A percentile compares a stretch with the other conserved stretches of the same genome.
Conservation (phyloP, 164 flowering plant genomes). For the Chloranthus sessilifolius region DNA sequence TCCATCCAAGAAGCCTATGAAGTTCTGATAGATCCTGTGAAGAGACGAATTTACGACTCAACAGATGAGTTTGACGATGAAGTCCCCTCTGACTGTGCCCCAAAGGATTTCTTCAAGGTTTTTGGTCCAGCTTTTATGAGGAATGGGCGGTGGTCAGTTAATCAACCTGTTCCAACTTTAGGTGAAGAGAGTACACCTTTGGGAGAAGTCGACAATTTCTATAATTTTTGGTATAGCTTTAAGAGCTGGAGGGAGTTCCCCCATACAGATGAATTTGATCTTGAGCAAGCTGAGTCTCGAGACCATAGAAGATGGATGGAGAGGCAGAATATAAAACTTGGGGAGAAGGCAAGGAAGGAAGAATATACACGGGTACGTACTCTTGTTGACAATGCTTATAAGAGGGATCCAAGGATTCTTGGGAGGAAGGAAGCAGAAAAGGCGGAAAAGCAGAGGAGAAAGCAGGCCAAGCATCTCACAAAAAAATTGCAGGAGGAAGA, state of each 20-base stretch:
- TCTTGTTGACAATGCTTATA: slow-evolving; percentile 90
- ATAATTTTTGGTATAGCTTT: slow-evolving; percentile 78
- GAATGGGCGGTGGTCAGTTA: slow-evolving; percentile 89
- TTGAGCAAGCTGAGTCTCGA: slow-evolving; percentile 94
- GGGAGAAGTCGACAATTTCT: slow-evolving; percentile 70
- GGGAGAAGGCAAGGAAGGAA: slow-evolving; percentile 90
- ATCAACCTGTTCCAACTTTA: slow-evolving; percentile 57
- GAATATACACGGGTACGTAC: slow-evolving; percentile 67
- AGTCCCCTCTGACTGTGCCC: slow-evolving; percentile 75
- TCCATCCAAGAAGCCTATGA: slow-evolving; percentile 89
- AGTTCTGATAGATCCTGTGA: slow-evolving; percentile 72
- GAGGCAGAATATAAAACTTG: slow-evolving; percentile 84
- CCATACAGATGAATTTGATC: slow-evolving; percentile 84
- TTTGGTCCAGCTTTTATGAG: slow-evolving; percentile 92
- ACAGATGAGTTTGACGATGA: slow-evolving; percentile 98
- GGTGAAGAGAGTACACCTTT: slow-evolving; percentile 66
- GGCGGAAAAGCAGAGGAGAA: slow-evolving; percentile 78
- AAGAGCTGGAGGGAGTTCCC: slow-evolving; percentile 98
- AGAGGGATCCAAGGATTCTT: slow-evolving; percentile 73
- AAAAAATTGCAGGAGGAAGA: slow-evolving; percentile 84
- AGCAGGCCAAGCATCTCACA: slow-evolving; percentile 65
- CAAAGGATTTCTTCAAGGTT: slow-evolving; percentile 84
- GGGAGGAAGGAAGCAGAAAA: slow-evolving; percentile 71
- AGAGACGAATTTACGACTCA: slow-evolving; percentile 88
- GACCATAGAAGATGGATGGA: slow-evolving; percentile 98